Conservation (phyloP, 495 filamentous ascomycete species). For the Penicillium parvum region DNA sequence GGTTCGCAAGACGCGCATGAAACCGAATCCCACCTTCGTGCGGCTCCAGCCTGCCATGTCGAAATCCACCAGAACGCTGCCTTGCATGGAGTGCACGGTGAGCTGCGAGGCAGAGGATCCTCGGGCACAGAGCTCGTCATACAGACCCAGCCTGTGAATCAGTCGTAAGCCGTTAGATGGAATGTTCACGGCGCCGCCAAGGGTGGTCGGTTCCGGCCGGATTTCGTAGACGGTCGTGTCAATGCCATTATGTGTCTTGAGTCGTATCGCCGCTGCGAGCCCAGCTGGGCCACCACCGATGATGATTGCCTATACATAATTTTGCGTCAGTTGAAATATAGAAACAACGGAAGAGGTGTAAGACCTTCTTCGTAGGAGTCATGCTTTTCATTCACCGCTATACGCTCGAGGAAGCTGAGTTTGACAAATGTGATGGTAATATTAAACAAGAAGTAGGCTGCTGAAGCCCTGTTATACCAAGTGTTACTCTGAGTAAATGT, state of each 20-base stretch:
- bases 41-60: slow-evolving; percentile 18
- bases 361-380: no score
- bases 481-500: no score
- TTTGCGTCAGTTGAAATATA: background rate
- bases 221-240: slow-evolving; percentile 1
- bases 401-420: no score
- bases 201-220: background rate
- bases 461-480: no score
- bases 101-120: background rate
- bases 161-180: slow-evolving; percentile 3
- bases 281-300: slow-evolving; percentile 5
- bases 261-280: slow-evolving; percentile 4
- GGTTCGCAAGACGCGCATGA: slow-evolving; percentile 31
- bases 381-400: no score
- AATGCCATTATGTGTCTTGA: background rate
- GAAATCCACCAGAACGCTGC: slow-evolving; percentile 17
- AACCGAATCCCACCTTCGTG: slow-evolving; percentile 27
- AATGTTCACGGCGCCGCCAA: slow-evolving; percentile 3
- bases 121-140: slow-evolving; percentile 20
- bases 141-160: slow-evolving; percentile 1
- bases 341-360: background rate
- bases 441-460: no score
- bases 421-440: no score
- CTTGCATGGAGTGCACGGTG: slow-evolving; percentile 27
- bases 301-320: slow-evolving; percentile 4